Evolutionary conservation across 306 rosid genomes (phyloP).

Genomic region (Abrus pulchellus): DNA sequence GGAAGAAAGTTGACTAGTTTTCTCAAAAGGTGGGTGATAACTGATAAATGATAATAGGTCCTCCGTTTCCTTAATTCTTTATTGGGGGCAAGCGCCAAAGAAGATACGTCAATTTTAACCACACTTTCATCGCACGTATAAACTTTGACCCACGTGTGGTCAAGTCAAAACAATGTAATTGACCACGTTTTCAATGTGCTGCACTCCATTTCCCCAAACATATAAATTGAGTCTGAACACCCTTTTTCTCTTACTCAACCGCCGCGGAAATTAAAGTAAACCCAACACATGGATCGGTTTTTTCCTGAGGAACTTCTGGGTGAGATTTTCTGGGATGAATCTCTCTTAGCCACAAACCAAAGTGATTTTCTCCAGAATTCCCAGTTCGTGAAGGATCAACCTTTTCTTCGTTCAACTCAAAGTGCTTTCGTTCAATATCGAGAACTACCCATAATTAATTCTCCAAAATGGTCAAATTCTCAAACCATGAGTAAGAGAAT

Average conservation of each 20-base stretch:
- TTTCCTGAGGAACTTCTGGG: constrained; percentile 55
- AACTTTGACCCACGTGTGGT: constrained; percentile 51
- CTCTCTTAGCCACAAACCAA: constrained; percentile 20
- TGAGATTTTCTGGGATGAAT: constrained; percentile 55
- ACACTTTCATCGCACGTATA: not conserved
- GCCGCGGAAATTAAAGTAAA: not conserved
- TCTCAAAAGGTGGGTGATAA: not conserved
- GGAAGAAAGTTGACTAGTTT: constrained; percentile 4
- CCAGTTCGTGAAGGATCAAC: constrained; percentile 13
- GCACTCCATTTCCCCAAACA: not conserved
- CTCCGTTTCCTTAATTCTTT: not conserved
- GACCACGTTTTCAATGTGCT: constrained; percentile 62
- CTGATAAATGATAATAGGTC: not conserved
- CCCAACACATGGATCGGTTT: constrained; percentile 47
- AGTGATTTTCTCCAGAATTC: constrained; percentile 47
- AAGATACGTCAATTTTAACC: no score
- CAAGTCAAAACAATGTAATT: constrained; percentile 44
- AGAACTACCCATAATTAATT: constrained; percentile 37
- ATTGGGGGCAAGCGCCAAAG: constrained; percentile 20
- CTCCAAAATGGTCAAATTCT: not conserved
- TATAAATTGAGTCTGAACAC: constrained; percentile 12
- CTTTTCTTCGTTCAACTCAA: constrained; percentile 21
- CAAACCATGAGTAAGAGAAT: constrained; percentile 55
- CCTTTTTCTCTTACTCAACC: constrained; percentile 22
- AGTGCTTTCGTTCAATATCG: constrained; percentile 64